Evolutionary conservation across 257 asterid genomes (phyloP), one percentile per base, ranked within the genome.

Genomic region (Galeopsis tetrahit): DNA sequence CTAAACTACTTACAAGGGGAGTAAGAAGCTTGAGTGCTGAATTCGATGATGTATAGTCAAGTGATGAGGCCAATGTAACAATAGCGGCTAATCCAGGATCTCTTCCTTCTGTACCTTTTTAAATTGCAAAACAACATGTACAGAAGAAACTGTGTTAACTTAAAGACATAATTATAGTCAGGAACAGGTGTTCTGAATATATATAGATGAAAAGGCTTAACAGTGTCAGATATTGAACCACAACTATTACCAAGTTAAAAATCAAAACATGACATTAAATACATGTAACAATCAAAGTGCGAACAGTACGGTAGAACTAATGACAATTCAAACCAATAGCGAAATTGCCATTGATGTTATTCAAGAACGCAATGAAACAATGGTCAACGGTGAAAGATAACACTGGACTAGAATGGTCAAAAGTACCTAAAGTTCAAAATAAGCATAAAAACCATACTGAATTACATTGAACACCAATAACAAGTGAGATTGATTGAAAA

Each of bases 31-130:
- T 95, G 66, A 95, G 92, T 40, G 93, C 42, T 62, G 99, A 95
- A 65, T 86, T 85, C 4, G 99, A 95, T 78, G 96, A 69, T 60
- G 96, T 85, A 83, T 88, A 95, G 81, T 95, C 98, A 70, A 95
- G 96, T 76, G 99, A 92, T 5, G 99, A 87, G 38, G 91, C 99
- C 83, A 95, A 83, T 77, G 99, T 95, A 73, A 86, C 98, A 73
- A 87, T 44, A 77, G 90, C 95, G 33, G 97, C 93, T 69, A 95
- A 88, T 78, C 91, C 85, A 77, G 97, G 81, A 65, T 95, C 96
- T 78, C 78, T 87, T 72, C 89, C 97, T 82, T 88, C 86, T 0
- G 72, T 74, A 73, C 89, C 97, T 93, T 79, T 68, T 67, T 43
- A 81, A 34, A 58, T 43, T 55, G 73, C 66, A 46, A 11, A 55